Percentiles rank a stretch among this genome's conserved stretches.
Conservation (phyloP, 345 rosid genomes). For the Geranium rotundifolium region DNA sequence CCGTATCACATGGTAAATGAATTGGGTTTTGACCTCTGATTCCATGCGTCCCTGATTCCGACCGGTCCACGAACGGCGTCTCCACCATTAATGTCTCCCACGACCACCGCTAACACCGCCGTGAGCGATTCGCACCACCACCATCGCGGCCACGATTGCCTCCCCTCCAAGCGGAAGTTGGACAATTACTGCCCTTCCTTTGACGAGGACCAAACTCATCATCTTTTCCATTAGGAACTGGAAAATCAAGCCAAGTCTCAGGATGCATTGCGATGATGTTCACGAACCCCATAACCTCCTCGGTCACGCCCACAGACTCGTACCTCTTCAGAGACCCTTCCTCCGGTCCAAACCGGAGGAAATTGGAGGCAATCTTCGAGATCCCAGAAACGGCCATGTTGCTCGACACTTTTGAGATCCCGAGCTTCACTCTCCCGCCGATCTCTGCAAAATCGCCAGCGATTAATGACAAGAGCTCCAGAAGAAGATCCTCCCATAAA, state of each 20-base stretch:
- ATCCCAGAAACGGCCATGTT: constrained; percentile 57
- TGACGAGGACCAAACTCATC: constrained; percentile 61
- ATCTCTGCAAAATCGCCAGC: constrained; percentile 67
- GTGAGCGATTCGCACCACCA: no score
- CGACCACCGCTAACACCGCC: no score
- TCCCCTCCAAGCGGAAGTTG: no score
- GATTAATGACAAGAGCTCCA: no score
- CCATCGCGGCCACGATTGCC: no score
- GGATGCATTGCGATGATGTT: constrained; percentile 86
- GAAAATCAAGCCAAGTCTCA: constrained; percentile 90
- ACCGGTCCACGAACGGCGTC: no score
- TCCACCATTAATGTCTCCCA: no score
- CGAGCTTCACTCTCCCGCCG: constrained; percentile 48
- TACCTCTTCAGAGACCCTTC: constrained; percentile 28
- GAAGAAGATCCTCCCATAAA: no score
- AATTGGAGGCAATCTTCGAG: constrained; percentile 45
- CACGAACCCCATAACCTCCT: constrained; percentile 69
- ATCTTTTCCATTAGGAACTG: constrained; percentile 39
- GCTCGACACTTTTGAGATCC: constrained; percentile 47
- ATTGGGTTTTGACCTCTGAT: no score
- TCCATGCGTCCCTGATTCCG: no score
- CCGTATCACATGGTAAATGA: no score
- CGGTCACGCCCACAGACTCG: constrained; percentile 60
- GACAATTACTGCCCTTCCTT: no score
- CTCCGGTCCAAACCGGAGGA: constrained; percentile 47